A percentile compares a stretch with the other conserved stretches of the same genome.
These are phyloP conservation scores for Pleurotus ostreatus DNA, from an alignment of 768 basidiomycete species.

Conservation along the genomic window DNA sequence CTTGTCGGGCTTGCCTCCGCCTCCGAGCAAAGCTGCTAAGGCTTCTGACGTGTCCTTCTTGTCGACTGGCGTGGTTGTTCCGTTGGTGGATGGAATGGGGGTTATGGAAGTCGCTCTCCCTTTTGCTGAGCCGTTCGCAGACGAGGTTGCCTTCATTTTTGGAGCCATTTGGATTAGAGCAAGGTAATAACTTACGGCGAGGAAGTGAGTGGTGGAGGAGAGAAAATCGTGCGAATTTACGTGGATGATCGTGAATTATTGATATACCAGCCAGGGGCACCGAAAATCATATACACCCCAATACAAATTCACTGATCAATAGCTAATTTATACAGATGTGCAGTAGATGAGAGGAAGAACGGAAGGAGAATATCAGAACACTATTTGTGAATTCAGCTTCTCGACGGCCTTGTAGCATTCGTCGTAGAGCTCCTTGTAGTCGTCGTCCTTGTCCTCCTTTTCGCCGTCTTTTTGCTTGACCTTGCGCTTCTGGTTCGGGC, in stretches of 20 bases:
- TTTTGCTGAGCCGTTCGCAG: conserved; percentile 37
- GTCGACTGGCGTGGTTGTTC: conserved; percentile 47
- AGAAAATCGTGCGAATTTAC: conserved; percentile 17
- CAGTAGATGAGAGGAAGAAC: background rate
- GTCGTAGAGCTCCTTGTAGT: conserved; percentile 83
- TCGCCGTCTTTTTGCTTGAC: conserved; percentile 57
- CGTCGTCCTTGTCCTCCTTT: conserved; percentile 66
- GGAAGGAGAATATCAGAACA: conserved; percentile 41
- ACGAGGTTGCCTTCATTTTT: conserved; percentile 49
- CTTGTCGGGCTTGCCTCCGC: conserved; percentile 78
- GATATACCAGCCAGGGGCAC: conserved; percentile 1
- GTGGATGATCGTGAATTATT: background rate
- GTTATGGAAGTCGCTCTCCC: conserved; percentile 28
- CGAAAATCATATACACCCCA: conserved; percentile 10
- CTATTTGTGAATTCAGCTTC: conserved; percentile 67
- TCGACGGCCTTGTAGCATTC: conserved; percentile 85
- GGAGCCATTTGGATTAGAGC: conserved; percentile 23
- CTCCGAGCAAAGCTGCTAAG: conserved; percentile 16
- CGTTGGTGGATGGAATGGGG: conserved; percentile 40
- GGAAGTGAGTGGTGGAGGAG: conserved; percentile 16
- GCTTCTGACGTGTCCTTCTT: conserved; percentile 33
- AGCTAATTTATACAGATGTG: background rate
- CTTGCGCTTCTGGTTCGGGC: conserved; percentile 76
- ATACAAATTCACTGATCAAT: conserved; percentile 5
- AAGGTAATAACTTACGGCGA: conserved; percentile 28